Conservation (phyloP, 352 stramenopile species). For the Globisporangium spinosum region DNA sequence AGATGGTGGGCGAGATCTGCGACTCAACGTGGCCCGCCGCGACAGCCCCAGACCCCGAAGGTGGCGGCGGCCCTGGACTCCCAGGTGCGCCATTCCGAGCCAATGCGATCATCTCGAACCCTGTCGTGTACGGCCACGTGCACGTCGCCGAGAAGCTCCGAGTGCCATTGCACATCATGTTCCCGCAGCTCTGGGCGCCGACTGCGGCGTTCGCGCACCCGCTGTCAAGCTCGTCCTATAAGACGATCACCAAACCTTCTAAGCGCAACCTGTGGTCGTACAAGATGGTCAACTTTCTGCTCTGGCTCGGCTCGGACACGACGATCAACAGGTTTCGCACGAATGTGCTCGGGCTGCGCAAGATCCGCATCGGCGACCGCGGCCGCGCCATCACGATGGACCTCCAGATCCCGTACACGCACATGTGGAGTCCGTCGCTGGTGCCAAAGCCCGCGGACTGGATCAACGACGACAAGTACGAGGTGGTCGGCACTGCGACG, state of each 20-base stretch:
- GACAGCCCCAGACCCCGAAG: slow-evolving; percentile 73
- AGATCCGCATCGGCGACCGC: slow-evolving; percentile 30
- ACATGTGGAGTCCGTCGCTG: slow-evolving; percentile 59
- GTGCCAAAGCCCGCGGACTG: slow-evolving; percentile 64
- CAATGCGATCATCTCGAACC: slow-evolving; percentile 94
- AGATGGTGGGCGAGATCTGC: slow-evolving; percentile 90
- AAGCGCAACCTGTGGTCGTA: slow-evolving; percentile 53
- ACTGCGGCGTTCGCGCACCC: slow-evolving; percentile 90
- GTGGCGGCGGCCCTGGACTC: slow-evolving; percentile 40
- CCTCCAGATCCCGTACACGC: slow-evolving; percentile 53
- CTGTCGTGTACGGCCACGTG: slow-evolving; percentile 90
- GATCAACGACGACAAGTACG: slow-evolving; percentile 22
- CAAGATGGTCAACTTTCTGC: slow-evolving; percentile 42
- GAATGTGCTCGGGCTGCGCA: slow-evolving; percentile 36
- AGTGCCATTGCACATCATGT: slow-evolving; percentile 94
- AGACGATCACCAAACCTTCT: slow-evolving; percentile 59
- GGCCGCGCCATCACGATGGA: slow-evolving; percentile 34
- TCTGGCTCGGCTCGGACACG: slow-evolving; percentile 44
- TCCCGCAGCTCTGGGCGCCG: slow-evolving; percentile 88
- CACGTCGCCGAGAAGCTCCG: slow-evolving; percentile 91
- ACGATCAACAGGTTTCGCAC: slow-evolving; percentile 57
- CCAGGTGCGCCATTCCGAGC: slow-evolving; percentile 69
- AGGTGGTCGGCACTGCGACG: slow-evolving; percentile 16
- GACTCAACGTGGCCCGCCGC: slow-evolving; percentile 87
- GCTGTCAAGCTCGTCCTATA: slow-evolving; percentile 81